These are phyloP conservation scores for Coelastrella sp. DNA, from an alignment of 139 green algal species.

Conservation along the genomic window DNA sequence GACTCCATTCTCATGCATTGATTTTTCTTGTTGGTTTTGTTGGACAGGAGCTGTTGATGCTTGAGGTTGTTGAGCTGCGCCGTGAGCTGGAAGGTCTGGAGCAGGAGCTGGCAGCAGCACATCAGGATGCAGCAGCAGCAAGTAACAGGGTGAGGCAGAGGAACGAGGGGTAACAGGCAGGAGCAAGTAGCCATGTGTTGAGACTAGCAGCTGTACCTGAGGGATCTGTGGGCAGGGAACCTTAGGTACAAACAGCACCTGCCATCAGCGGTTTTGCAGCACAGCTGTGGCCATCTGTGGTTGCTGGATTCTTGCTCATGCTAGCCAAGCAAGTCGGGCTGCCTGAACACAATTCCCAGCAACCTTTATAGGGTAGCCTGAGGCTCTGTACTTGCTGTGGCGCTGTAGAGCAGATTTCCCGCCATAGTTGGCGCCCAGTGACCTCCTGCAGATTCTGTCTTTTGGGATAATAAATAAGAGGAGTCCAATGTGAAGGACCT, in stretches of 20 bases:
- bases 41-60: conserved; percentile 46
- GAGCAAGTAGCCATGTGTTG: neutral
- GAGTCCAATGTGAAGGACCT: too few species aligned
- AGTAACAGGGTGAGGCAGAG: conserved; percentile 24
- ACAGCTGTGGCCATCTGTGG: too few species aligned
- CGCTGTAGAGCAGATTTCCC: too few species aligned
- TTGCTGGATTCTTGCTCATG: too few species aligned
- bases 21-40: neutral
- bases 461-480: too few species aligned
- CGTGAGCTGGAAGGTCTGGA: conserved; percentile 50
- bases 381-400: too few species aligned
- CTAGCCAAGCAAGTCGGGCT: too few species aligned
- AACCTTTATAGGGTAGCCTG: too few species aligned
- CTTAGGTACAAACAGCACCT: neutral
- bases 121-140: conserved; percentile 18
- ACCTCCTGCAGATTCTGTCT: too few species aligned
- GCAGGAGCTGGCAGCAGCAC: conserved; percentile 48
- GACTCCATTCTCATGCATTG: neutral
- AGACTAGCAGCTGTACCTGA: neutral
- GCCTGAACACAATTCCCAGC: too few species aligned
- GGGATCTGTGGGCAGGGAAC: neutral
- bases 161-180: neutral
- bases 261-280: too few species aligned
- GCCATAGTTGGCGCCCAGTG: too few species aligned
- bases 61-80: conserved; percentile 49